phyloP scores from a whole-genome alignment of 805 yeast species.

The Ogataea naganishii region DNA sequence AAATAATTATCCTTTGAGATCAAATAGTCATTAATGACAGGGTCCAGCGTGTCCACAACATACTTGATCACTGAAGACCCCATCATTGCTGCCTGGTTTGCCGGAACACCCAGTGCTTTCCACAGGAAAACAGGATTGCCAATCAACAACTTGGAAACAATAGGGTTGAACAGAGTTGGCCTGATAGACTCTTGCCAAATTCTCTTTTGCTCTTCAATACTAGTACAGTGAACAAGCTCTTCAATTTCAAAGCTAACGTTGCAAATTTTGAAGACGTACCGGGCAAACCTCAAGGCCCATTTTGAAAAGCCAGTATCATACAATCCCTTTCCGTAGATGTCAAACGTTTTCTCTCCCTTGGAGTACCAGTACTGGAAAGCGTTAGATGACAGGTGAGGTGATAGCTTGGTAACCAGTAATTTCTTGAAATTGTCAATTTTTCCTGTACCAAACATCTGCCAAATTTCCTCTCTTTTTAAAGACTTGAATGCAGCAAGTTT shows the following conservation, averaged over 20 bases:
- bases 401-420: constrained; percentile 44
- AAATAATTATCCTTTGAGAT: constrained; percentile 70
- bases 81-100: constrained; percentile 77
- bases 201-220: constrained; percentile 51
- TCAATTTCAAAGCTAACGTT: constrained; percentile 46
- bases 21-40: constrained; percentile 54
- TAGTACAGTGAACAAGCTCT: constrained; percentile 45
- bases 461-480: constrained; percentile 47
- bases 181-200: constrained; percentile 58
- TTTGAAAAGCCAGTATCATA: constrained; percentile 80
- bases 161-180: constrained; percentile 64
- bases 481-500: constrained; percentile 64
- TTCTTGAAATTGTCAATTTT: constrained; percentile 43
- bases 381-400: constrained; percentile 68
- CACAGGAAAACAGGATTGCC: constrained; percentile 83
- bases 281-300: constrained; percentile 74
- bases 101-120: constrained; percentile 88
- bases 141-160: constrained; percentile 56
- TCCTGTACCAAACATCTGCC: constrained; percentile 77
- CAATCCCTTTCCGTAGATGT: constrained; percentile 47
- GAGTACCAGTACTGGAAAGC: constrained; percentile 77
- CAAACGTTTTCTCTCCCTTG: constrained; percentile 52
- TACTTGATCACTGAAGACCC: constrained; percentile 63
- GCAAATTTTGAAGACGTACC: constrained; percentile 45
- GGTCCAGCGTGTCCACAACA: constrained; percentile 72